Evolutionary conservation across 2,329 filamentous ascomycete species (phyloP), one percentile per base, ranked within the genome.

Genomic region (Leptoxyphium fumago): DNA sequence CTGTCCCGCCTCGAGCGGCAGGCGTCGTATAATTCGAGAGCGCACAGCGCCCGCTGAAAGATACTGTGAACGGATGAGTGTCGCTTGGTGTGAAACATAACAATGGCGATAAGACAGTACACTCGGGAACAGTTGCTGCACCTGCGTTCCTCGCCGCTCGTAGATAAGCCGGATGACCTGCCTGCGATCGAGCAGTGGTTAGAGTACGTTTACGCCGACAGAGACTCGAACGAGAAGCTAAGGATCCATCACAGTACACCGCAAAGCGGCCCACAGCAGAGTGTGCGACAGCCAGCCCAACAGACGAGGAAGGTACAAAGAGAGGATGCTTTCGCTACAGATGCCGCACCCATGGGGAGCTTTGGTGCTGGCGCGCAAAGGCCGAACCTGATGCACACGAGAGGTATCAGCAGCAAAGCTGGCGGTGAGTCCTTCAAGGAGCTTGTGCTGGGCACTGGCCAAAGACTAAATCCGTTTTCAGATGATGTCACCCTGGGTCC

Each of bases 161-260:
- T 87, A 58, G 69, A 74, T 55, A 93, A 84, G 65, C 89, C 89
- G 40, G 70, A 80, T 50, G 75, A 73, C 50, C 73, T 95, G 39
- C 88, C 87, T 51, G 82, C 86, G 21, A 75, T 82, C 50, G 86
- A 94, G 67, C 85, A 94, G 70, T 96, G 88, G 88, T 94, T 95
- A 86, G 87, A 89, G 83, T 94, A 65, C 52, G 63, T 59, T 50
- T 60, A 58, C 52, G 46, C 58, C 48, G 57, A 60, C 46, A 55
- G 59, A 48, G 55, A 57, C 48, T 50, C 48, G 51, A 52, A 57
- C 55, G 56, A 61, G 46, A 61, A 56, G 57, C 58, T 61, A 60
- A 61, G 58, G 56, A 61, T 61, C 48, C 57, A 55, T 43, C 58
- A 59, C 53, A 61, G 58, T 59, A 42, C 46, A 11, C 48, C 47